A percentile compares a stretch with the other conserved stretches of the same genome.
These are phyloP conservation scores for Gymnopus androsaceus DNA, from an alignment of 1,284 basidiomycete genomes.

Conservation along the genomic window DNA sequence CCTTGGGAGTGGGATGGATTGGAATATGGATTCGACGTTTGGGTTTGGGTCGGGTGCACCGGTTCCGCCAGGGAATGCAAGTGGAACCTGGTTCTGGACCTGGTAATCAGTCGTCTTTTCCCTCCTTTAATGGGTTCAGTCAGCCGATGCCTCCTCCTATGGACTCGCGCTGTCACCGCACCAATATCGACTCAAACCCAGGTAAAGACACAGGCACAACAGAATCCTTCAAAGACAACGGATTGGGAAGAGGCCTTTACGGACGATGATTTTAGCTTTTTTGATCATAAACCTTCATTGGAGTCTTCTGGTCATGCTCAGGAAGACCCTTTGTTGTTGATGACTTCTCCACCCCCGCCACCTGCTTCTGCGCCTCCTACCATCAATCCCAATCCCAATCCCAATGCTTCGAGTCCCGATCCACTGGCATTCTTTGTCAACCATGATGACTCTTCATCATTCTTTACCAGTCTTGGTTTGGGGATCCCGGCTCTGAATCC, in stretches of 20 bases:
- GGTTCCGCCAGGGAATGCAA: background rate
- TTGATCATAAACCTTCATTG: slow-evolving; percentile 43
- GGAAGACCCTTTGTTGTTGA: background rate
- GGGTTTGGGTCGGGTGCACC: slow-evolving; percentile 23
- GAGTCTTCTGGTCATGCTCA: background rate
- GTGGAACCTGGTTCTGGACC: too few relatives aligned
- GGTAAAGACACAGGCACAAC: too few relatives aligned
- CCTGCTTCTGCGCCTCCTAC: background rate
- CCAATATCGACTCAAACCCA: too few relatives aligned
- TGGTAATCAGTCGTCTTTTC: background rate
- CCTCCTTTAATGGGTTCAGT: background rate
- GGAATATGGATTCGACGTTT: slow-evolving; percentile 5
- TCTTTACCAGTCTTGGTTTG: slow-evolving; percentile 1
- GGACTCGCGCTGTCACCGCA: background rate
- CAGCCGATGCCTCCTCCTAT: slow-evolving; percentile 5
- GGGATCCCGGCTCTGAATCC: background rate
- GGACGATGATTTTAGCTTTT: slow-evolving; percentile 80
- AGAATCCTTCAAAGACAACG: too few relatives aligned
- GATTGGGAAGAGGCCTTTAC: slow-evolving; percentile 71
- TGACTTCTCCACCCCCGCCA: background rate
- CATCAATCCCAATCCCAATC: background rate
- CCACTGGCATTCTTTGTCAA: slow-evolving; percentile 3
- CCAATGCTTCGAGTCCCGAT: background rate
- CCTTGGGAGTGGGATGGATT: background rate
- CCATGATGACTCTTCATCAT: background rate